Evolutionary conservation across 305 asterid genomes (phyloP).

Genomic region (Galium porrigens): DNA sequence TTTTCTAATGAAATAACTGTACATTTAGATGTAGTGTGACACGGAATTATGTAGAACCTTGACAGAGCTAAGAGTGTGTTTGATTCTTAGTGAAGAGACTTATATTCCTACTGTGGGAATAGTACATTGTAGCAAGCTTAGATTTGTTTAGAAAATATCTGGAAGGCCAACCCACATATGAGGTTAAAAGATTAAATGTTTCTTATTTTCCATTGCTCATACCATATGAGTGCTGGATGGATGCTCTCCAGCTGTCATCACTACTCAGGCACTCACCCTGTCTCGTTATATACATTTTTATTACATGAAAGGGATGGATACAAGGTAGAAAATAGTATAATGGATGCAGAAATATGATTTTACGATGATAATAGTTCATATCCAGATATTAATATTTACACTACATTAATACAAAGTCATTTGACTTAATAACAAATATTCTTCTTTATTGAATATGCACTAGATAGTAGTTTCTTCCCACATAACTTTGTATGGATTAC

Average conservation of each 20-base stretch:
- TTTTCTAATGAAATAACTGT: neutral
- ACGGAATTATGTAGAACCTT: neutral
- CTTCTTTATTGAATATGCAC: neutral
- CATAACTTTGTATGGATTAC: neutral
- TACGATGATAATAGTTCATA: neutral
- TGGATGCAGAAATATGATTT: neutral
- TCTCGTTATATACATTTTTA: neutral
- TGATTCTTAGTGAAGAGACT: neutral
- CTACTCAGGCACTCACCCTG: neutral
- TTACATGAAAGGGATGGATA: neutral
- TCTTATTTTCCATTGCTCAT: neutral
- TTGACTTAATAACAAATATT: neutral
- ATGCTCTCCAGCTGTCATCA: neutral
- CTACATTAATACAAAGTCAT: neutral
- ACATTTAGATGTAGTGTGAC: neutral
- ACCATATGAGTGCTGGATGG: neutral
- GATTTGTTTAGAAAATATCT: neutral
- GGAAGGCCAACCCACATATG: neutral
- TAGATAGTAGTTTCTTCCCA: neutral
- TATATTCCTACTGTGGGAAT: neutral
- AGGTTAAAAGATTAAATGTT: neutral
- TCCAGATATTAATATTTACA: neutral
- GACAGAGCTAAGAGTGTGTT: neutral
- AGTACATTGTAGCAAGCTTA: neutral
- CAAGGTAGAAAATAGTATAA: neutral